These are phyloP conservation scores for Schwanniomyces pseudopolymorphus DNA, from an alignment of 805 yeast genomes.

Conservation along the genomic window DNA sequence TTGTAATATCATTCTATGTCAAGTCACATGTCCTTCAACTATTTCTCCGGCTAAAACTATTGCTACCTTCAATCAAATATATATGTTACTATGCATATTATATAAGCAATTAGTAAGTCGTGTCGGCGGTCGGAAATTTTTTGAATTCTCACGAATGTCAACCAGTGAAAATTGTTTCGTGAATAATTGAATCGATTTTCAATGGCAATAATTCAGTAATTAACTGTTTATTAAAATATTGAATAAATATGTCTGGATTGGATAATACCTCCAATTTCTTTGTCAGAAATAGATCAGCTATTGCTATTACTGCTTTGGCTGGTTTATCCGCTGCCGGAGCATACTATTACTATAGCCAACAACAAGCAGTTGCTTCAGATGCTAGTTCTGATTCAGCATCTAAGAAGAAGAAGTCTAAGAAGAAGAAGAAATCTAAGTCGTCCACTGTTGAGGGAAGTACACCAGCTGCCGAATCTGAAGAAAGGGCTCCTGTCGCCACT, in stretches of 20 bases:
- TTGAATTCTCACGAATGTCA: conserved; percentile 2
- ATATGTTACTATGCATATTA: neutral
- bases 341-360: conserved; percentile 46
- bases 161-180: conserved; percentile 10
- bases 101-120: conserved; percentile 1
- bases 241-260: conserved; percentile 13
- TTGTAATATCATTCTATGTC: no score
- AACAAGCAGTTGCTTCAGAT: conserved; percentile 11
- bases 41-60: no score
- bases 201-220: conserved; percentile 4
- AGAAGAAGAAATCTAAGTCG: conserved; percentile 39
- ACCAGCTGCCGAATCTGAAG: conserved; percentile 11
- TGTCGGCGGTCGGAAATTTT: conserved; percentile 2
- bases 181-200: conserved; percentile 1
- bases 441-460: conserved; percentile 6
- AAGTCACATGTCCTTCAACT: no score
- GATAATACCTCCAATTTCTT: conserved; percentile 32
- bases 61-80: no score
- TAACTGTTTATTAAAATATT: neutral
- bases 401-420: conserved; percentile 33
- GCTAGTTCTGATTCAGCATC: conserved; percentile 14
- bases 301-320: conserved; percentile 62
- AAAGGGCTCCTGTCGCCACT: conserved; percentile 29
- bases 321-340: conserved; percentile 66
- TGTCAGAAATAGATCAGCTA: conserved; percentile 58